Evolutionary conservation across 106 monocot species (phyloP), one percentile per base, ranked within the genome.

Genomic region (Dioscorea alata): DNA sequence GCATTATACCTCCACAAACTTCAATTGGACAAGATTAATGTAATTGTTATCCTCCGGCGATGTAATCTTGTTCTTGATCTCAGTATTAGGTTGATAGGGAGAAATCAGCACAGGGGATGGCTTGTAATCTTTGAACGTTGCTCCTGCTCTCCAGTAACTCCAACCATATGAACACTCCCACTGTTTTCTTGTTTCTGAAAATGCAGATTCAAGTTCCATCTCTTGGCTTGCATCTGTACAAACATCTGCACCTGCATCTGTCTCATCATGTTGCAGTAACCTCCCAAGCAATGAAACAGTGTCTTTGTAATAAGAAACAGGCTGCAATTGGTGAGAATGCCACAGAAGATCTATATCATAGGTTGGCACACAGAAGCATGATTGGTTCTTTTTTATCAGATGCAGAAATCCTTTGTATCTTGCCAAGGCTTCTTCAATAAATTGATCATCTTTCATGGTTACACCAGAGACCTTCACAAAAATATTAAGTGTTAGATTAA

Each of bases 281-380:
- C 63, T 89, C 49, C 92, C 96, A 64, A 97, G 60, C 42, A 92
- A 68, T 64, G 79, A 25, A 12, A 78, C 10, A 68, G 80, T 74
- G 60, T 97, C 92, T 59, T 92, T 88, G 78, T 82, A 84, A 65
- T 97, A 97, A 71, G 86, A 69, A 65, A 79, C 22, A 66, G 96
- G 88, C 65, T 86, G 86, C 53, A 97, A 49, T 59, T 97, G 96
- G 72, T 97, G 96, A 73, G 96, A 81, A 74, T 97, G 96, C 96
- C 96, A 97, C 17, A 97, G 84, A 23, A 97, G 77, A 71, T 97
- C 96, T 52, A 97, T 74, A 67, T 97, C 96, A 79, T 92, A 97
- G 52, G 89, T 87, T 56, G 96, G 96, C 15, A 97, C 96, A 53
- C 82, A 80, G 69, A 89, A 78, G 53, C 53, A 82, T 57, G 92